Evolutionary conservation across 768 basidiomycete genomes (phyloP).

Genomic region (Kwoniella heveanensis): DNA sequence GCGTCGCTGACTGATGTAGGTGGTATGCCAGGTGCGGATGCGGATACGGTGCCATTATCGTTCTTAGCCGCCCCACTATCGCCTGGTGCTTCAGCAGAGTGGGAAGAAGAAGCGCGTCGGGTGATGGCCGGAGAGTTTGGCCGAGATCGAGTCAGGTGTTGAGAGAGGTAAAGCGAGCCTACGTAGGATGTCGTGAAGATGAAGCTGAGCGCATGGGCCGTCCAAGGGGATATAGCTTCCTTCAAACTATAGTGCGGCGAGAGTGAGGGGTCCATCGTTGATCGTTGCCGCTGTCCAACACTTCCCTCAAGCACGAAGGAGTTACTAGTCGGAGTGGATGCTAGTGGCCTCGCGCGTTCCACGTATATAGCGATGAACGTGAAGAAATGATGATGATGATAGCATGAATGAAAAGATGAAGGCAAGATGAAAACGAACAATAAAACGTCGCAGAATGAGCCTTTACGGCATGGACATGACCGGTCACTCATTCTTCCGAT

Average conservation of each 20-base stretch:
- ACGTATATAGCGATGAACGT: too few relatives aligned
- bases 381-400: too few relatives aligned
- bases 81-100: too few relatives aligned
- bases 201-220: conserved; percentile 64
- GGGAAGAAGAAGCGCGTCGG: neutral
- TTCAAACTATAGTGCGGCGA: conserved; percentile 15
- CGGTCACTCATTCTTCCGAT: conserved; percentile 1
- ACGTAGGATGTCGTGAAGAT: conserved; percentile 72
- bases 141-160: conserved; percentile 44
- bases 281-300: too few relatives aligned
- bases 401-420: too few relatives aligned
- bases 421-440: neutral
- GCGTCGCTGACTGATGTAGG: conserved; percentile 37
- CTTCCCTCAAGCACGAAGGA: too few relatives aligned
- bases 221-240: conserved; percentile 23
- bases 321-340: too few relatives aligned
- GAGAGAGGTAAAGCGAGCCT: conserved; percentile 73
- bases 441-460: too few relatives aligned
- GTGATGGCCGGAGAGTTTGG: neutral
- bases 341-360: too few relatives aligned
- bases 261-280: conserved; percentile 26
- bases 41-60: too few relatives aligned
- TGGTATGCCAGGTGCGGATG: conserved; percentile 26
- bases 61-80: too few relatives aligned
- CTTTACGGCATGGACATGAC: conserved; percentile 8